These are phyloP conservation scores for Neoboletus brunneissimus DNA, from an alignment of 768 basidiomycete genomes.

Conservation along the genomic window DNA sequence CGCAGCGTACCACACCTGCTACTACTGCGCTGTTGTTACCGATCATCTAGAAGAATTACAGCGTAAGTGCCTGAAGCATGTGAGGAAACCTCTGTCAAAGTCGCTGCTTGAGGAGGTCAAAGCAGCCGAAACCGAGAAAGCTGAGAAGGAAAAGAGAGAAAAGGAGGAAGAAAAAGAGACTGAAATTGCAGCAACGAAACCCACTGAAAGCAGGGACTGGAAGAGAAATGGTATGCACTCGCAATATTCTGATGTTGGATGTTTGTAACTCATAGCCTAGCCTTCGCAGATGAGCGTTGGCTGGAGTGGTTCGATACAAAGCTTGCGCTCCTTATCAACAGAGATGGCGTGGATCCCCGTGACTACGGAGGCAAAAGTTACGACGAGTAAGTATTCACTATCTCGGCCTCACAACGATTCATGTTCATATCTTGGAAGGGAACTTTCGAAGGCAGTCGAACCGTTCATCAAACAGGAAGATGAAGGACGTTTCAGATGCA, in stretches of 20 bases:
- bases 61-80: constrained; percentile 91
- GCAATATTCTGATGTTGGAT: constrained; percentile 3
- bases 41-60: constrained; percentile 95
- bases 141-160: constrained; percentile 47
- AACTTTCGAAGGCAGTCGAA: constrained; percentile 74
- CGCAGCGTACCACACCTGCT: constrained; percentile 90
- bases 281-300: constrained; percentile 76
- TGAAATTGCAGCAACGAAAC: constrained; percentile 28
- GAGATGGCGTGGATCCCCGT: constrained; percentile 76
- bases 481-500: constrained; percentile 95
- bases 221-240: constrained; percentile 61
- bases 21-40: constrained; percentile 92
- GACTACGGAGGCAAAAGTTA: constrained; percentile 87
- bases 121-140: constrained; percentile 47
- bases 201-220: constrained; percentile 49
- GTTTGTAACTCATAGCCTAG: constrained; percentile 9
- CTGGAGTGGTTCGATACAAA: constrained; percentile 86
- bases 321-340: constrained; percentile 75
- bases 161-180: constrained; percentile 44
- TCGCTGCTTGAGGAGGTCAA: constrained; percentile 58
- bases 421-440: constrained; percentile 46
- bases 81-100: constrained; percentile 72
- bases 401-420: constrained; percentile 4
- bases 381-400: constrained; percentile 68
- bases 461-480: constrained; percentile 92